A percentile compares a stretch with the other conserved stretches of the same genome.
Conservation (phyloP, 805 yeast genomes). For the Wickerhamomyces rabaulensis region DNA sequence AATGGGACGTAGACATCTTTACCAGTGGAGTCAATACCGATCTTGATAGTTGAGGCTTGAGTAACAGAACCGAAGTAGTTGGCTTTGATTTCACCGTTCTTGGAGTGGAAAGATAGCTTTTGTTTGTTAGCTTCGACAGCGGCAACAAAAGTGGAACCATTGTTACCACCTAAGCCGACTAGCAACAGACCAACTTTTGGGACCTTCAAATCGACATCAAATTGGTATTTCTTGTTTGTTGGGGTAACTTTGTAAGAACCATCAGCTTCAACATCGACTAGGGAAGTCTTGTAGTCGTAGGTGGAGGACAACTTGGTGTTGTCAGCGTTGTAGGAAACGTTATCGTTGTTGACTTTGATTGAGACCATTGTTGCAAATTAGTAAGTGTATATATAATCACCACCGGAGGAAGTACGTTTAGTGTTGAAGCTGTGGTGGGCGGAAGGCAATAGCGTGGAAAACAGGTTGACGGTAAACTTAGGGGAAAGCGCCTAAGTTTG, state of each 20-base stretch:
- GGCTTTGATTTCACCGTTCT: slow-evolving; percentile 60
- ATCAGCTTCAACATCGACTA: slow-evolving; percentile 44
- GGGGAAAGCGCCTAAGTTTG: background rate
- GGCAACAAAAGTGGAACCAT: slow-evolving; percentile 87
- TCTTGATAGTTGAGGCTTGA: slow-evolving; percentile 83
- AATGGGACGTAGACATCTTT: slow-evolving; percentile 90
- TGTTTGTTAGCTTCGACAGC: slow-evolving; percentile 82
- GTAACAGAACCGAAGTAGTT: slow-evolving; percentile 95
- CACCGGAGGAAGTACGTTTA: slow-evolving; percentile 23
- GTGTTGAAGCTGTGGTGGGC: slow-evolving; percentile 26
- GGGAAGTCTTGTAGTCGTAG: slow-evolving; percentile 65
- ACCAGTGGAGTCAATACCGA: slow-evolving; percentile 78
- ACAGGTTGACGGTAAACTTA: slow-evolving; percentile 16
- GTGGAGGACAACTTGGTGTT: slow-evolving; percentile 46
- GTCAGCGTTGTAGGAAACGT: slow-evolving; percentile 41
- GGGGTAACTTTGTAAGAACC: slow-evolving; percentile 65
- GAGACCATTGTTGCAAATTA: slow-evolving; percentile 22
- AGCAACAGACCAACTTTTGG: slow-evolving; percentile 87
- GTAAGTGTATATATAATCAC: slow-evolving; percentile 17
- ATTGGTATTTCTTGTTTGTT: slow-evolving; percentile 66
- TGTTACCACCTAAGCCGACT: slow-evolving; percentile 96
- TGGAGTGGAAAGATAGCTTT: slow-evolving; percentile 71
- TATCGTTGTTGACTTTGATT: slow-evolving; percentile 48
- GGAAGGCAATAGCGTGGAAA: slow-evolving; percentile 22
- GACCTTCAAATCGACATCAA: slow-evolving; percentile 74